Percentiles rank a stretch among this genome's conserved stretches.
Conservation (phyloP, 2,329 filamentous ascomycete genomes). For the Colletotrichum shisoi region DNA sequence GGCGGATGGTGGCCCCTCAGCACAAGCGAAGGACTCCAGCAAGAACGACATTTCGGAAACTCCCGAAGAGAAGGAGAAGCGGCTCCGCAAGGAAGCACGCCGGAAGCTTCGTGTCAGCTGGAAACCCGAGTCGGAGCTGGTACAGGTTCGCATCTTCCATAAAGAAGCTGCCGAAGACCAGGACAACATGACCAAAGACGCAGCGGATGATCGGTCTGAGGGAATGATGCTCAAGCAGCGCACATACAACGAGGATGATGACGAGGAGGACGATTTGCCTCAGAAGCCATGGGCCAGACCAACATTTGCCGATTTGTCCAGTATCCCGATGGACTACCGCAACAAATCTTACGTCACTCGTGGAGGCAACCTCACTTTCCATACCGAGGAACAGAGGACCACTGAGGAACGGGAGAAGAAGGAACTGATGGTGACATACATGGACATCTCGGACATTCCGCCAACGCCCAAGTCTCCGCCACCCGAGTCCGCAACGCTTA, state of each 20-base stretch:
- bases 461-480: slow-evolving; percentile 64
- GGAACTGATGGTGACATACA: slow-evolving; percentile 69
- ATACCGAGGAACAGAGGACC: slow-evolving; percentile 63
- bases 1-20: slow-evolving; percentile 58
- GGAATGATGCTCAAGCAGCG: slow-evolving; percentile 72
- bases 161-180: slow-evolving; percentile 76
- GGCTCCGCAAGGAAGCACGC: slow-evolving; percentile 75
- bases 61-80: slow-evolving; percentile 70
- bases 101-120: slow-evolving; percentile 75
- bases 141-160: slow-evolving; percentile 72
- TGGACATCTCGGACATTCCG: slow-evolving; percentile 62
- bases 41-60: slow-evolving; percentile 65
- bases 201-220: slow-evolving; percentile 75
- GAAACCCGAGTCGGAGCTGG: slow-evolving; percentile 72
- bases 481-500: slow-evolving; percentile 45
- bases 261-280: slow-evolving; percentile 63
- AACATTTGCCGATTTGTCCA: slow-evolving; percentile 56
- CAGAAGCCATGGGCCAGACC: slow-evolving; percentile 63
- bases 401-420: slow-evolving; percentile 66
- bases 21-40: slow-evolving; percentile 56
- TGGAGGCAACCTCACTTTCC: slow-evolving; percentile 60
- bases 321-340: slow-evolving; percentile 56
- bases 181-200: slow-evolving; percentile 74
- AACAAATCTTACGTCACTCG: slow-evolving; percentile 62
- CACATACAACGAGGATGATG: slow-evolving; percentile 58